A percentile compares a stretch with the other conserved stretches of the same genome.
Conservation (phyloP, 2,329 filamentous ascomycete genomes). For the Cladosporium sp. region DNA sequence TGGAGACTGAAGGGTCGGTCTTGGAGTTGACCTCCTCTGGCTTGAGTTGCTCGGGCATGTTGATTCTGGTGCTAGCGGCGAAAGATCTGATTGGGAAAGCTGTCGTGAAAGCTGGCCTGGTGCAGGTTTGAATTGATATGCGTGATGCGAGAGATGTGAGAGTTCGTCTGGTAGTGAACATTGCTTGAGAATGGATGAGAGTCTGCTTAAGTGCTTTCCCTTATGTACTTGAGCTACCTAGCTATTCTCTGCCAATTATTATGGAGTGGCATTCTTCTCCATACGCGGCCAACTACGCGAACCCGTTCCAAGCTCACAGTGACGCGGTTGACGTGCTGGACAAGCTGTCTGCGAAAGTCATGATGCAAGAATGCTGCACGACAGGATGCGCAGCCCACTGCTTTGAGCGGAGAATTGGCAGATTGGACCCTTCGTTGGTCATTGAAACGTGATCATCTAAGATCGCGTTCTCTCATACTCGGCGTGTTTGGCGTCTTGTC, state of each 20-base stretch:
- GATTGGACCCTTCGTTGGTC: background rate
- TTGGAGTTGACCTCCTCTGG: conserved; percentile 38
- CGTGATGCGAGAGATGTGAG: conserved; percentile 10
- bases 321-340: conserved; percentile 3
- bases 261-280: background rate
- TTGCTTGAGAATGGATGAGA: background rate
- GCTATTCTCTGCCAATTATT: background rate
- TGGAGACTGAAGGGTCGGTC: conserved; percentile 46
- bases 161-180: conserved; percentile 7
- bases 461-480: background rate
- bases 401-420: background rate
- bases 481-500: background rate
- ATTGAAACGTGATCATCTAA: background rate
- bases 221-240: background rate
- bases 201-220: background rate
- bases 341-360: conserved; percentile 1
- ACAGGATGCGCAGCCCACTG: background rate
- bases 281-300: background rate
- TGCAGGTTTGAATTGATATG: conserved; percentile 2
- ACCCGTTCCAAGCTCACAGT: conserved; percentile 2
- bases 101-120: conserved; percentile 14
- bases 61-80: background rate
- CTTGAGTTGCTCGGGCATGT: conserved; percentile 44
- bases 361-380: conserved; percentile 11
- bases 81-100: conserved; percentile 14